Base-by-base conservation (phyloP, 2,329 filamentous ascomycete genomes). In the Fusarium avenaceum region DNA sequence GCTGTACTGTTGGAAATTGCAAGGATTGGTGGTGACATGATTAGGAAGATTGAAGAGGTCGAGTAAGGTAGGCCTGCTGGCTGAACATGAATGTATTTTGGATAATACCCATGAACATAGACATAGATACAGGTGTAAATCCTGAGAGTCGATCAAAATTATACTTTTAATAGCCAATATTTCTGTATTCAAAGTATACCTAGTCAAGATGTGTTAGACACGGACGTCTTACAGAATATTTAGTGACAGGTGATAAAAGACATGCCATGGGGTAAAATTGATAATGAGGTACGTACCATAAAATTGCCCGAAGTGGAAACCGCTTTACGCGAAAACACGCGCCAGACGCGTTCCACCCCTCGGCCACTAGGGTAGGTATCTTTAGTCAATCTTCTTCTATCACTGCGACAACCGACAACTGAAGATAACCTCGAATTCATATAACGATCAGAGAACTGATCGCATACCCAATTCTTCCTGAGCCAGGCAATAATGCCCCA, bases 1-100 rank as follows among this genome's bases (percentile, higher is more conserved):
- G 90, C 86, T 0, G 87, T 96, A 7, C 73, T 94, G 50, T 82
- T 88, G 32, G 93, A 96, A 80, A 92, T 96, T 76, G 87, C 87
- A 42, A 86, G 89, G 64, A 81, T 90, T 40, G 89, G 89, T 10
- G 89, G 87, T 2, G 86, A 89, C 59, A 75, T 97, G 77, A 84
- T 97, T 45, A 85, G 87, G 70, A 87, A 79, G 73, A 88, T 95
- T 57, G 89, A 94, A 73, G 79, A 56, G 69, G 74, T 69, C 63
- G 70, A 70, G 43, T 75, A 74, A 47, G 33, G 55, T 33, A 22
- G 11, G 14, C 3, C 15, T 35, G 14, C 26, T 24, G n/a, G 26
- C 35, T 19, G 32, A 43, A 30, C 9, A n/a, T 17, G 15, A 20
- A 51, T 30, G 10, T 39, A 53, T 33, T 39, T 51, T 58, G 51